phyloP scores from a whole-genome alignment of 2,329 filamentous ascomycete genomes.

The Microcyclospora pomicola region DNA sequence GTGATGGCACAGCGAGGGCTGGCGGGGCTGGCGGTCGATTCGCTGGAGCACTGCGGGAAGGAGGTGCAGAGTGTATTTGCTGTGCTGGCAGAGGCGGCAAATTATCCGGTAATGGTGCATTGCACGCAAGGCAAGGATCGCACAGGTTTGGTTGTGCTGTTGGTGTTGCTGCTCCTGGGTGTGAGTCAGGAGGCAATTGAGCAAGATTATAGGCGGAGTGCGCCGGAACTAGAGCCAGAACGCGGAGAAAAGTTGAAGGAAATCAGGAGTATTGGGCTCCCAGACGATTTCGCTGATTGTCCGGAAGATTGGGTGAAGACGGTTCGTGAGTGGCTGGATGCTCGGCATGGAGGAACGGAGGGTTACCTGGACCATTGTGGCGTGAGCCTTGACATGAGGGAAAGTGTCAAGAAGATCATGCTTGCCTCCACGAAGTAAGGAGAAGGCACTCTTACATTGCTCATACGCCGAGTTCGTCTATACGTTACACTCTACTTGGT shows the following conservation, averaged over 20 bases:
- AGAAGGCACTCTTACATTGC: too few species aligned
- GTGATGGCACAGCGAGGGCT: slow-evolving; percentile 63
- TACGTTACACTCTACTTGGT: too few species aligned
- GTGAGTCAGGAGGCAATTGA: slow-evolving; percentile 47
- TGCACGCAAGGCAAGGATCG: slow-evolving; percentile 87
- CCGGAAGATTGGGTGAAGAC: slow-evolving; percentile 48
- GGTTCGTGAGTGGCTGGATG: slow-evolving; percentile 44
- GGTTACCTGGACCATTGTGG: slow-evolving; percentile 53
- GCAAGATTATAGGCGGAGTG: slow-evolving; percentile 58
- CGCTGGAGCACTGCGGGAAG: slow-evolving; percentile 50
- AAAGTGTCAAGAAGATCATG: slow-evolving; percentile 22
- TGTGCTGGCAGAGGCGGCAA: slow-evolving; percentile 32
- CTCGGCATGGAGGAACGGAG: slow-evolving; percentile 51
- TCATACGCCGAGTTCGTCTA: too few species aligned
- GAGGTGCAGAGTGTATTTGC: slow-evolving; percentile 46
- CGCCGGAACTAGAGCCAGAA: slow-evolving; percentile 46
- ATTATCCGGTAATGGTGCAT: slow-evolving; percentile 57
- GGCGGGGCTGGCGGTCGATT: slow-evolving; percentile 54
- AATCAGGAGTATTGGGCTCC: slow-evolving; percentile 55
- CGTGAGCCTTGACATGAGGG: slow-evolving; percentile 24
- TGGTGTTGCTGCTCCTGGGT: slow-evolving; percentile 51
- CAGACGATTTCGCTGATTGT: slow-evolving; percentile 58
- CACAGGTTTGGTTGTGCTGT: slow-evolving; percentile 55
- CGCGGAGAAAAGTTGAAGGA: slow-evolving; percentile 51
- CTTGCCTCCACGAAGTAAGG: too few species aligned